Conservation (phyloP, 495 filamentous ascomycete genomes). For the Aspergillus leporis region DNA sequence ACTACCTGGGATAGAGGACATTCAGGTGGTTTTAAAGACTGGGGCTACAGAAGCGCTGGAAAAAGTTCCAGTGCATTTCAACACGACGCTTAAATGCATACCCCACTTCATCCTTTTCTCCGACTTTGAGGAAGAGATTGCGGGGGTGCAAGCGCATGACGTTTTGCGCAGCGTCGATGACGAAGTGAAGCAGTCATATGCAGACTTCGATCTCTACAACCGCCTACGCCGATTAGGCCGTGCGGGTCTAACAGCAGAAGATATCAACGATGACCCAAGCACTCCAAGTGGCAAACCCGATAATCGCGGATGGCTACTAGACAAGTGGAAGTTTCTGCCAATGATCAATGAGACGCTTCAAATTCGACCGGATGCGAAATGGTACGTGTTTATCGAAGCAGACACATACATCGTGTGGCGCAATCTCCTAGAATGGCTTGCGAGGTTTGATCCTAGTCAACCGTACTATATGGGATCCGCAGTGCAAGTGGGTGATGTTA, state of each 20-base stretch:
- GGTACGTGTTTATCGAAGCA: slow-evolving; percentile 70
- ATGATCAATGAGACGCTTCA: slow-evolving; percentile 60
- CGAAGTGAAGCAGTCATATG: slow-evolving; percentile 28
- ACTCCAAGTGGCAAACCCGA: slow-evolving; percentile 34
- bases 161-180: slow-evolving; percentile 43
- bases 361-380: slow-evolving; percentile 52
- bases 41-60: slow-evolving; percentile 46
- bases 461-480: slow-evolving; percentile 57
- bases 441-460: slow-evolving; percentile 45
- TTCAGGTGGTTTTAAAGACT: slow-evolving; percentile 49
- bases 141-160: slow-evolving; percentile 38
- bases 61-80: slow-evolving; percentile 45
- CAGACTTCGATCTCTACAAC: slow-evolving; percentile 48
- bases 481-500: slow-evolving; percentile 41
- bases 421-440: slow-evolving; percentile 58
- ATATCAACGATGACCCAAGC: slow-evolving; percentile 34
- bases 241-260: slow-evolving; percentile 28
- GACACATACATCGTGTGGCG: slow-evolving; percentile 68
- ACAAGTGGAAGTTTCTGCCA: slow-evolving; percentile 73
- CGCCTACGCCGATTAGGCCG: slow-evolving; percentile 38
- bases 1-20: slow-evolving; percentile 35
- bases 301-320: slow-evolving; percentile 61
- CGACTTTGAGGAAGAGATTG: slow-evolving; percentile 50
- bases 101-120: slow-evolving; percentile 49
- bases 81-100: slow-evolving; percentile 47